These are phyloP conservation scores for Vickermania spadyakhi DNA, from an alignment of 208 protist species.

Conservation along the genomic window DNA sequence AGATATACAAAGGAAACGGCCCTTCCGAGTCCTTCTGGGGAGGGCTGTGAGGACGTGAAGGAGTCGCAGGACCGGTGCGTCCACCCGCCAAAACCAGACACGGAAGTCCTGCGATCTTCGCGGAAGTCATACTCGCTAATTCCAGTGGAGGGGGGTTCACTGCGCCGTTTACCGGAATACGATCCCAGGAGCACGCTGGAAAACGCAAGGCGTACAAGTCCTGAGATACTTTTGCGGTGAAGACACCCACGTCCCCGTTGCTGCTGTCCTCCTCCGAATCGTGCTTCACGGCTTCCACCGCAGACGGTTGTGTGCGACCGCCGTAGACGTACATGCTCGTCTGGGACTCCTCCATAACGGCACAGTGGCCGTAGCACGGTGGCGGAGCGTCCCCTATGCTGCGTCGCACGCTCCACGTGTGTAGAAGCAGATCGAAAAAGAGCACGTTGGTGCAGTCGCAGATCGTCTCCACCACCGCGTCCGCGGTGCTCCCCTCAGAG, in stretches of 20 bases:
- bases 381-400: constrained; percentile 16
- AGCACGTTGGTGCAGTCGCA: constrained; percentile 31
- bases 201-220: constrained; percentile 66
- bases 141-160: constrained; percentile 43
- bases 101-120: constrained; percentile 20
- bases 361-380: constrained; percentile 51
- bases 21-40: neutral
- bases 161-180: constrained; percentile 34
- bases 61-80: neutral
- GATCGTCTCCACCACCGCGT: constrained; percentile 7
- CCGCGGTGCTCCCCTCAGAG: neutral
- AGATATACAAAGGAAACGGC: neutral
- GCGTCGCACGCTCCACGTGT: constrained; percentile 27
- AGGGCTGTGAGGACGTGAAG: neutral
- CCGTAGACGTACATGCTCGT: constrained; percentile 30
- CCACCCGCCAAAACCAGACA: constrained; percentile 52
- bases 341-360: constrained; percentile 10
- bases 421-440: constrained; percentile 31
- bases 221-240: constrained; percentile 3
- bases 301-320: constrained; percentile 10
- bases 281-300: neutral
- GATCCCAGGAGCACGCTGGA: constrained; percentile 36
- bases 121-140: constrained; percentile 35
- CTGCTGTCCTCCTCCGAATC: neutral
- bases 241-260: constrained; percentile 4